A percentile compares a stretch with the other conserved stretches of the same genome.
phyloP scores from a whole-genome alignment of 2,329 filamentous ascomycete species.

The Monosporascus sp. region DNA sequence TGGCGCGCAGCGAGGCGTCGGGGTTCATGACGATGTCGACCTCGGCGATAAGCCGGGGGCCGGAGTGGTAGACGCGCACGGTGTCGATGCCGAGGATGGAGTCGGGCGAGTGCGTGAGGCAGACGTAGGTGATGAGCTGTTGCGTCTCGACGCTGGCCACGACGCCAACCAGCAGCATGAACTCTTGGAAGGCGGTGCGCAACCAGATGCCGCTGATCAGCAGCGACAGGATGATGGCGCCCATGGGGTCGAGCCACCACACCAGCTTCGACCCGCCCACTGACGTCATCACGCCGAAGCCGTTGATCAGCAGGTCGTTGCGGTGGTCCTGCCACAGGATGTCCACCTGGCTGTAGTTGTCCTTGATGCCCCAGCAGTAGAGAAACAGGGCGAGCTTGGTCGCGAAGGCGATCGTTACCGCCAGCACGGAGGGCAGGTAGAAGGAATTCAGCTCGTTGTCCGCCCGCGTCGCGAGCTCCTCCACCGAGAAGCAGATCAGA shows the following conservation, averaged over 20 bases:
- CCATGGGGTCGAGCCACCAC: slow-evolving; percentile 95
- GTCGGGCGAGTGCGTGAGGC: slow-evolving; percentile 79
- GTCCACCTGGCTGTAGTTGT: slow-evolving; percentile 85
- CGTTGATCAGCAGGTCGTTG: slow-evolving; percentile 96
- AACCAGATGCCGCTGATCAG: slow-evolving; percentile 80
- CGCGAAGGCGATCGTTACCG: slow-evolving; percentile 75
- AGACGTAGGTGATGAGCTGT: slow-evolving; percentile 93
- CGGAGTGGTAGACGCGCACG: slow-evolving; percentile 88
- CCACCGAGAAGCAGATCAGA: slow-evolving; percentile 81
- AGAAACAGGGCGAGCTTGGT: slow-evolving; percentile 82
- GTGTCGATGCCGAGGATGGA: slow-evolving; percentile 84
- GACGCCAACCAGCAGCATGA: slow-evolving; percentile 85
- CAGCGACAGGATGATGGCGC: slow-evolving; percentile 76
- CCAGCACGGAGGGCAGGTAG: slow-evolving; percentile 77
- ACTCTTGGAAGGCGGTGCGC: slow-evolving; percentile 80
- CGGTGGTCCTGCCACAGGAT: slow-evolving; percentile 97
- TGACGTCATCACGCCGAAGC: slow-evolving; percentile 84
- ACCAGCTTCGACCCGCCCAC: slow-evolving; percentile 82
- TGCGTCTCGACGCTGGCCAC: slow-evolving; percentile 80
- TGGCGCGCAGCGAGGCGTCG: slow-evolving; percentile 64
- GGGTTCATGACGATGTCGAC: slow-evolving; percentile 94
- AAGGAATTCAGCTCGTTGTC: slow-evolving; percentile 57
- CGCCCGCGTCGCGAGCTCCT: slow-evolving; percentile 57
- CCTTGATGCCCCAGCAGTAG: slow-evolving; percentile 87
- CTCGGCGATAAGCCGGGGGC: slow-evolving; percentile 85